phyloP scores from a whole-genome alignment of 805 yeast genomes.

The Metschnikowia kofuensis region DNA sequence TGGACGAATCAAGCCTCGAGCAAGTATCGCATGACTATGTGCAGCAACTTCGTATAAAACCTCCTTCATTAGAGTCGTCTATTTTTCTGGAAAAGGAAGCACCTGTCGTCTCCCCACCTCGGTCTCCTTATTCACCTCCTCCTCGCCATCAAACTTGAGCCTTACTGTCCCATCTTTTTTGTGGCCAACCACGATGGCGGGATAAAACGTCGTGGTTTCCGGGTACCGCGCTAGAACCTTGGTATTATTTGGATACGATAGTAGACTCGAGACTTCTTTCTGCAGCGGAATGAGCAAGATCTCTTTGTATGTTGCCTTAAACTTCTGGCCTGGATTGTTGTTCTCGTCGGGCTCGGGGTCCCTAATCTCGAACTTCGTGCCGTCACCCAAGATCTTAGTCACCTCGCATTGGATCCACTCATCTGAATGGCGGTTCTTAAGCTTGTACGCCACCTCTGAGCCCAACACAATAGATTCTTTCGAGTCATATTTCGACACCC shows the following conservation, averaged over 20 bases:
- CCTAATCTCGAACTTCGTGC: constrained; percentile 74
- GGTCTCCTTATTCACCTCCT: constrained; percentile 92
- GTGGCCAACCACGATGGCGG: constrained; percentile 84
- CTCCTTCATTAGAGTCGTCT: not conserved
- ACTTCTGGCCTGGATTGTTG: constrained; percentile 82
- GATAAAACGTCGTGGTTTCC: constrained; percentile 94
- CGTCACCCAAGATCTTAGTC: constrained; percentile 70
- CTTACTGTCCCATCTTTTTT: constrained; percentile 74
- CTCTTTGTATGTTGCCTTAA: constrained; percentile 80
- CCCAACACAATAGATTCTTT: constrained; percentile 59
- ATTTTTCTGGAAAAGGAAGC: constrained; percentile 59
- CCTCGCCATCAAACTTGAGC: constrained; percentile 92
- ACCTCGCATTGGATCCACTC: constrained; percentile 98
- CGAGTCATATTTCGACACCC: constrained; percentile 57
- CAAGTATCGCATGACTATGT: no score
- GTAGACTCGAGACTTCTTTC: constrained; percentile 38
- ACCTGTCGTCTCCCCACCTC: constrained; percentile 86
- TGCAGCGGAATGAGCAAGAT: constrained; percentile 65
- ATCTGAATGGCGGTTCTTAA: constrained; percentile 65
- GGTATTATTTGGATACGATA: constrained; percentile 67
- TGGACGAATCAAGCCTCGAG: no score
- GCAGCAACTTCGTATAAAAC: no score
- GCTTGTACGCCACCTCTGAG: constrained; percentile 84
- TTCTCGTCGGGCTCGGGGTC: constrained; percentile 98
- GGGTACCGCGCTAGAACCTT: constrained; percentile 93